These are phyloP conservation scores for Cryptococcus hybrid DNA, from an alignment of 1,284 basidiomycete species.

Conservation along the genomic window DNA sequence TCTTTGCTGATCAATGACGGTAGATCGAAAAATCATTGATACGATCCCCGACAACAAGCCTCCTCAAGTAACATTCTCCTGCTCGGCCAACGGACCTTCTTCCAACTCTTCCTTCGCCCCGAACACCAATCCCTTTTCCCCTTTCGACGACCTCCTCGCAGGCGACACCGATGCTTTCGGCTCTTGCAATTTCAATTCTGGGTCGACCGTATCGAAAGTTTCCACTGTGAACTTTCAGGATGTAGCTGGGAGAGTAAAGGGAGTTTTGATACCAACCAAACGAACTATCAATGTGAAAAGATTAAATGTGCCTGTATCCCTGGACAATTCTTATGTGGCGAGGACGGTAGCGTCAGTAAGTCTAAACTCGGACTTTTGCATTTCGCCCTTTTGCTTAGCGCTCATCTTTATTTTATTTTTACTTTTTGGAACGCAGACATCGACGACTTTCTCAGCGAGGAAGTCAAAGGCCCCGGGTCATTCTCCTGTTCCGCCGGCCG, in stretches of 20 bases:
- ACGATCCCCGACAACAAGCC: constrained; percentile 77
- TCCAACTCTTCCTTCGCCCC: constrained; percentile 21
- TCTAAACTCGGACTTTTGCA: constrained; percentile 15
- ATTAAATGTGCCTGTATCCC: constrained; percentile 90
- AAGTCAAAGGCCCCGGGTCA: constrained; percentile 84
- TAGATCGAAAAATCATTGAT: constrained; percentile 84
- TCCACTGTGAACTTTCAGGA: constrained; percentile 81
- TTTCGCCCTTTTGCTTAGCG: not conserved
- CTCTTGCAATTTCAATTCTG: constrained; percentile 96
- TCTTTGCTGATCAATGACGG: too few species aligned
- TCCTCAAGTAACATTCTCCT: constrained; percentile 94
- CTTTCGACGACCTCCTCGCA: not conserved
- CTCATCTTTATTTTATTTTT: not conserved
- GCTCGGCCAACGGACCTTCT: constrained; percentile 53
- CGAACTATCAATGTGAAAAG: constrained; percentile 72
- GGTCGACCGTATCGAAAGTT: constrained; percentile 90
- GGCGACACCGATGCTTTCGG: constrained; percentile 19
- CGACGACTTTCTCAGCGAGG: constrained; percentile 83
- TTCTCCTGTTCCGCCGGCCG: constrained; percentile 77
- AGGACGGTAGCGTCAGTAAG: constrained; percentile 89
- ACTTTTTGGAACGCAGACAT: constrained; percentile 62
- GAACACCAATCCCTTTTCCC: not conserved
- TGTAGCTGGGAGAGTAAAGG: constrained; percentile 47
- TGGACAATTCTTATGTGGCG: constrained; percentile 89
- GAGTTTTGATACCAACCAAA: constrained; percentile 62